Conservation (phyloP, 768 basidiomycete species). For the Lentinus tigrinus region DNA sequence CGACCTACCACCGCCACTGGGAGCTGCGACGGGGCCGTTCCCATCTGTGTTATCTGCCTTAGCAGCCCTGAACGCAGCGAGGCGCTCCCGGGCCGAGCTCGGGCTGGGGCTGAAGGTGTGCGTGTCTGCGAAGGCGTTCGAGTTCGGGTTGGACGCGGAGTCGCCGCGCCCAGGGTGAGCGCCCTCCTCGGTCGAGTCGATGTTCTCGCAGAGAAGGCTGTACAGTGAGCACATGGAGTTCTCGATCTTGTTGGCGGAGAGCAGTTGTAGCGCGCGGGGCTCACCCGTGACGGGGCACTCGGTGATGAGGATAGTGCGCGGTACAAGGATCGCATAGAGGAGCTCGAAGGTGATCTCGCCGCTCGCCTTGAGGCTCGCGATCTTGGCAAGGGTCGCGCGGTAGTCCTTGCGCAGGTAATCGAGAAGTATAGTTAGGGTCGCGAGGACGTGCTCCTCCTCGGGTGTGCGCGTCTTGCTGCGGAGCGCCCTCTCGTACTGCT, state of each 20-base stretch:
- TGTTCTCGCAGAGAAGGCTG: conserved; percentile 48
- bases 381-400: conserved; percentile 44
- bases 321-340: conserved; percentile 53
- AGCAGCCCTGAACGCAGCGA: not conserved
- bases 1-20: conserved; percentile 27
- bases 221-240: conserved; percentile 40
- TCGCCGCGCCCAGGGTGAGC: not conserved
- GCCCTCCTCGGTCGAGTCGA: conserved; percentile 46
- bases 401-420: conserved; percentile 51
- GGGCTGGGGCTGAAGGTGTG: not conserved
- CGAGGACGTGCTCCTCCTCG: conserved; percentile 40
- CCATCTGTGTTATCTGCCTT: too few relatives aligned
- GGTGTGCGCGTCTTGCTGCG: conserved; percentile 36
- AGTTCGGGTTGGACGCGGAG: not conserved
- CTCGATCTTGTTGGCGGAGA: conserved; percentile 35
- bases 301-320: conserved; percentile 48
- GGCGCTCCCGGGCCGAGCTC: not conserved
- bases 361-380: conserved; percentile 49
- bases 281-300: conserved; percentile 53
- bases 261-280: conserved; percentile 48
- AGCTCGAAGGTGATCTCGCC: conserved; percentile 57
- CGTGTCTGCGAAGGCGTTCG: conserved; percentile 4
- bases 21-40: too few relatives aligned
- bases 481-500: conserved; percentile 43
- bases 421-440: conserved; percentile 36